phyloP scores from a whole-genome alignment of 805 yeast genomes.

The Candida montana region DNA sequence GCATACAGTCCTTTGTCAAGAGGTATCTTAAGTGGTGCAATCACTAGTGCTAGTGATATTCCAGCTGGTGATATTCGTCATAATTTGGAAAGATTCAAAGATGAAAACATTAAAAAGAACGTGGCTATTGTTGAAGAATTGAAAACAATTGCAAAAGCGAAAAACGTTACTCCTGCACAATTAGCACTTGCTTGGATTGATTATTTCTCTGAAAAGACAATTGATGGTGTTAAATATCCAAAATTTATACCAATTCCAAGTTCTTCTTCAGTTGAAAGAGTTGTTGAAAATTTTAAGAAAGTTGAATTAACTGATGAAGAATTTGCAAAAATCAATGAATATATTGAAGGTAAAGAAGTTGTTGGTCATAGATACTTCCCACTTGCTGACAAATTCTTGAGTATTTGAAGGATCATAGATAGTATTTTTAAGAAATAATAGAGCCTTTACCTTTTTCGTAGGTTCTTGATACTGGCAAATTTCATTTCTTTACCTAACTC shows the following conservation, averaged over 20 bases:
- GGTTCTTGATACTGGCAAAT: too few relatives aligned
- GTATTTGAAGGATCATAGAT: too few relatives aligned
- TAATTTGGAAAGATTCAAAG: slow-evolving; percentile 50
- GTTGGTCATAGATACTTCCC: slow-evolving; percentile 54
- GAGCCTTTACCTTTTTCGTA: too few relatives aligned
- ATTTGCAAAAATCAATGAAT: slow-evolving; percentile 44
- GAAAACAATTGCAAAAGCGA: slow-evolving; percentile 40
- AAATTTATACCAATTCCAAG: slow-evolving; percentile 77
- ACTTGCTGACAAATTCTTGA: slow-evolving; percentile 12
- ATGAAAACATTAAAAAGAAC: slow-evolving; percentile 54
- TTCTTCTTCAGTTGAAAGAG: slow-evolving; percentile 54
- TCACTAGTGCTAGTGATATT: slow-evolving; percentile 41
- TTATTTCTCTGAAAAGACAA: slow-evolving; percentile 29
- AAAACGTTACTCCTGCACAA: slow-evolving; percentile 54
- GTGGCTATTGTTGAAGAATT: slow-evolving; percentile 47
- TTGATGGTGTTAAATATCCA: slow-evolving; percentile 34
- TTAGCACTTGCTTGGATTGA: slow-evolving; percentile 64
- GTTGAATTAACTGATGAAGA: slow-evolving; percentile 51
- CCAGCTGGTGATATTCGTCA: slow-evolving; percentile 53
- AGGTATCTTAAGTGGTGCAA: slow-evolving; percentile 67
- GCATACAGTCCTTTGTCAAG: slow-evolving; percentile 83
- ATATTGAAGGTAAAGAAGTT: slow-evolving; percentile 39
- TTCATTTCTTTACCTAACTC: too few relatives aligned
- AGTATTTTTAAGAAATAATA: too few relatives aligned
- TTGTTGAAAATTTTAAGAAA: slow-evolving; percentile 51